These are phyloP conservation scores for Rubroshorea leprosula DNA, from an alignment of 345 rosid genomes.

Conservation along the genomic window DNA sequence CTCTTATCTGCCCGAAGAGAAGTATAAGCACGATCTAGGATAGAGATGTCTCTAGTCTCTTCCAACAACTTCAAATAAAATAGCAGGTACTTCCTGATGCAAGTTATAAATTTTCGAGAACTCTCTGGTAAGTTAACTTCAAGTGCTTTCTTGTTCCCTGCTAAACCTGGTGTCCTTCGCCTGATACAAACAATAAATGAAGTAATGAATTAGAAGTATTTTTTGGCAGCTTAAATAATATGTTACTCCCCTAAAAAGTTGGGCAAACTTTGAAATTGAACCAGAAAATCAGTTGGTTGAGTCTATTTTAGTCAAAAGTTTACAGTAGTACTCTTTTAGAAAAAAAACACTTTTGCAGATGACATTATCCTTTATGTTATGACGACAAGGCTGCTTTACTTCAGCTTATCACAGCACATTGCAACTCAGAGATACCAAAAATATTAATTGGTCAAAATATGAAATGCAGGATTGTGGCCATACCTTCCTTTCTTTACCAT, in stretches of 20 bases:
- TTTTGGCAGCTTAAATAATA: no score
- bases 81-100: constrained; percentile 82
- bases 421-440: not conserved
- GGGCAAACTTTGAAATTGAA: constrained; percentile 3
- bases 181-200: constrained; percentile 25
- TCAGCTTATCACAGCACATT: constrained; percentile 4
- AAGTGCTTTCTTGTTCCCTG: constrained; percentile 79
- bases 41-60: constrained; percentile 72
- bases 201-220: not conserved
- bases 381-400: no score
- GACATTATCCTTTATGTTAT: no score
- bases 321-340: no score
- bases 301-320: not conserved
- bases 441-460: constrained; percentile 7
- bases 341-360: no score
- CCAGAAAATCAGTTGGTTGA: not conserved
- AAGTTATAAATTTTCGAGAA: constrained; percentile 92
- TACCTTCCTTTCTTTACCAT: constrained; percentile 96
- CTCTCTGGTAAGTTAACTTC: constrained; percentile 95
- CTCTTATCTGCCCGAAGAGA: constrained; percentile 88
- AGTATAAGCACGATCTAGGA: constrained; percentile 80
- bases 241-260: no score
- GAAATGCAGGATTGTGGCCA: constrained; percentile 9
- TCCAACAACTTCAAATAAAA: constrained; percentile 88
- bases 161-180: constrained; percentile 72